phyloP scores from a whole-genome alignment of 192 early-diverging fungal species.

The Backusella mclennaniae region DNA sequence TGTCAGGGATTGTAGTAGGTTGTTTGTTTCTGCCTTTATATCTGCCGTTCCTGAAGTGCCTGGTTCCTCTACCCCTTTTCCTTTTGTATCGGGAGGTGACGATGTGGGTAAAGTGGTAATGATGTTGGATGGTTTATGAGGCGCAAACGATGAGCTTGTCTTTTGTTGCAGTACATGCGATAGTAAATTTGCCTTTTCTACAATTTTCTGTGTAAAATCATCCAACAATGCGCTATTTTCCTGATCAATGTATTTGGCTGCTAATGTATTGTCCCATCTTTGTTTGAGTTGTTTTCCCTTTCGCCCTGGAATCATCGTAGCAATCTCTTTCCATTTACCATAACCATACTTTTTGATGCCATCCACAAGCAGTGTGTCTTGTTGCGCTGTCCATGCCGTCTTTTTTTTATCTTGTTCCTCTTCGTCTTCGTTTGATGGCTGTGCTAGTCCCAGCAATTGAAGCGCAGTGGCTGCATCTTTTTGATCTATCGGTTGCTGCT shows the following conservation, averaged over 20 bases:
- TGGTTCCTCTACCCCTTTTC: background rate
- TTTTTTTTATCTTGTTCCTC: slow-evolving; percentile 18
- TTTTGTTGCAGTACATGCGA: slow-evolving; percentile 7
- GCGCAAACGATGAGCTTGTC: background rate
- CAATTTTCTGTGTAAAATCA: slow-evolving; percentile 22
- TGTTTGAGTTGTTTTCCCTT: slow-evolving; percentile 36
- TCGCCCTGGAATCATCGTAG: slow-evolving; percentile 26
- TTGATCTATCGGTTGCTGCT: background rate
- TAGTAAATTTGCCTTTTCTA: slow-evolving; percentile 20
- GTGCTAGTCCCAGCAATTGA: slow-evolving; percentile 21
- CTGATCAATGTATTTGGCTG: slow-evolving; percentile 31
- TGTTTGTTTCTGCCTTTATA: background rate
- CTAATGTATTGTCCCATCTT: slow-evolving; percentile 34
- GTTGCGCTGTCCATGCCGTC: slow-evolving; percentile 28
- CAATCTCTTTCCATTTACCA: slow-evolving; percentile 36
- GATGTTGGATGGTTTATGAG: background rate
- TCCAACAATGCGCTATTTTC: slow-evolving; percentile 24
- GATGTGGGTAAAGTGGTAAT: background rate
- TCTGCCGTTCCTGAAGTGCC: background rate
- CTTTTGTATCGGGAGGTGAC: background rate
- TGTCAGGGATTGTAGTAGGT: background rate
- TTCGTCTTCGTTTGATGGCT: background rate
- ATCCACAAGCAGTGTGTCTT: slow-evolving; percentile 25
- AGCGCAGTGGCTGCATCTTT: slow-evolving; percentile 23
- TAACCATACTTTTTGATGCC: slow-evolving; percentile 32